Evolutionary conservation across 345 rosid genomes (phyloP).

Genomic region (Populus pruinosa): DNA sequence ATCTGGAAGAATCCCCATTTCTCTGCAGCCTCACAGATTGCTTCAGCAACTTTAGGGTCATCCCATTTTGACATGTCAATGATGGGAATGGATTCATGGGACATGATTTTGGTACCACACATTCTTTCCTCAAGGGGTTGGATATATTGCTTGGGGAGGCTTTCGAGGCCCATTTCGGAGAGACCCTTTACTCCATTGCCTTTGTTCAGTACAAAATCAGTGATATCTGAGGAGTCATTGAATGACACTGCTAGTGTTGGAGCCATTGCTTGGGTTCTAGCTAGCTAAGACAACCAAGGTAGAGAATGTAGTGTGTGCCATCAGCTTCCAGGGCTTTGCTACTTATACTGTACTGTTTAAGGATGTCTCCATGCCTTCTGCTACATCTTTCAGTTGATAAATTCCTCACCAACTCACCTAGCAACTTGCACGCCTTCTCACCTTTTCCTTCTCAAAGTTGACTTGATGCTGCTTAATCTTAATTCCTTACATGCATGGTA

Average conservation of each 20-base stretch:
- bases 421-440: background rate
- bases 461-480: background rate
- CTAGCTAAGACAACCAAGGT: background rate
- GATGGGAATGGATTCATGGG: constrained; percentile 9
- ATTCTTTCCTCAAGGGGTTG: constrained; percentile 16
- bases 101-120: background rate
- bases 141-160: constrained; percentile 13
- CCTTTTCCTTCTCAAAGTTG: background rate
- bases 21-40: constrained; percentile 23
- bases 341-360: background rate
- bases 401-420: background rate
- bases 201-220: constrained; percentile 14
- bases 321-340: background rate
- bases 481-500: too few relatives aligned
- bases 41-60: constrained; percentile 7
- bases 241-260: constrained; percentile 4
- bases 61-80: constrained; percentile 20
- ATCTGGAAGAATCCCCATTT: constrained; percentile 19
- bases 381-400: background rate
- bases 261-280: constrained; percentile 8
- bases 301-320: background rate
- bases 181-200: constrained; percentile 26
- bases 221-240: constrained; percentile 3
- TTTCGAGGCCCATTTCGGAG: constrained; percentile 18
- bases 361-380: background rate